Evolutionary conservation across 129 eudicot genomes (phyloP), one percentile per base, ranked within the genome.

Genomic region (Flaveria sonorensis): DNA sequence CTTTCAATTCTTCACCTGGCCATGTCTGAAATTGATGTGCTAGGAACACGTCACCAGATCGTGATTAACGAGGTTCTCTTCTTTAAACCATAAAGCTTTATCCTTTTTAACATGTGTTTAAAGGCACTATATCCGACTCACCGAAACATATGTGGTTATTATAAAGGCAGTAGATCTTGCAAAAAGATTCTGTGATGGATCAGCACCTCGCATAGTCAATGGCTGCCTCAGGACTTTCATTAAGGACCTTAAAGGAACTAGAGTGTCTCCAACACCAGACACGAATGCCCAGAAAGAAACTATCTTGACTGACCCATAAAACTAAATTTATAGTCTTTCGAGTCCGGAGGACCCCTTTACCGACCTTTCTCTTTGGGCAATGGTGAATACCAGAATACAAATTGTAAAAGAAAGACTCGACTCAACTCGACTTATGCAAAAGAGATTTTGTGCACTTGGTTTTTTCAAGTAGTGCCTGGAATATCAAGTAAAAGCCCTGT

Each of bases 141-240:
- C 46, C 46, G 16, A 55, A 60, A 48, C 52, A 36, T 77, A 7
- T 83, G 42, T 30, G 30, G 68, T 15, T 60, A n/a, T 81, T 47
- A 15, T 76, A 73, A 61, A 93, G 98, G 97, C 98, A 46, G 97
- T 93, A 79, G 97, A 93, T 79, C 97, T 93, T 59, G 98, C 98
- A 80, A 93, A 93, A 88, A 85, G 97, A 18, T 93, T 93, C 77
- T 93, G 98, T 83, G 98, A 93, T 46, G 98, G 98, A 71, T 87
- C 97, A 77, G 97, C 97, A 6, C 98, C 98, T 24, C 89, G 98
- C 14, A 70, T 90, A 73, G 83, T 90, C 70, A 93, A 93, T 79
- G 98, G 98, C 60, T 93, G 96, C 75, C 92, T 93, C 39, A 86
- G 96, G 77, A 88, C 96, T 8, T 90, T 85, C 69, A 68, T 88